phyloP scores from a whole-genome alignment of 371 early-diverging fungal species.

The Apophysomyces ossiformis region DNA sequence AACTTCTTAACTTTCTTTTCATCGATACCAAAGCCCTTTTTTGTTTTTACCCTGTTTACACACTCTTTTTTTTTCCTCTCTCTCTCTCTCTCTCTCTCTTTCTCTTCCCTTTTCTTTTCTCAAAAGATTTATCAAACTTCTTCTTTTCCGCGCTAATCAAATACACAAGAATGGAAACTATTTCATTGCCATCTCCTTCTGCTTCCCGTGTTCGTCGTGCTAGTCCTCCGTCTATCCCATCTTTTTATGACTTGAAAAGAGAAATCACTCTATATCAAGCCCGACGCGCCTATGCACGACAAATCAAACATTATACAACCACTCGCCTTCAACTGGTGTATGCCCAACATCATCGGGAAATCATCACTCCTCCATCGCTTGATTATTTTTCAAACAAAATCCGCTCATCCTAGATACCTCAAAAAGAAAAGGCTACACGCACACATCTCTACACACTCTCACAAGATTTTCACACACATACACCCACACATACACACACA shows the following conservation, averaged over 20 bases:
- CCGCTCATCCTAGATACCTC: no score
- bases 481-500: background rate
- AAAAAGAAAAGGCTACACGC: no score
- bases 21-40: background rate
- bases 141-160: background rate
- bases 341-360: background rate
- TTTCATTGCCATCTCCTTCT: background rate
- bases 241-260: conserved; percentile 2
- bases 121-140: conserved; percentile 2
- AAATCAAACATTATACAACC: background rate
- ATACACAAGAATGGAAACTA: no score
- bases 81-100: background rate
- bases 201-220: background rate
- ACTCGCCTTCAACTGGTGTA: conserved; percentile 4
- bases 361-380: background rate
- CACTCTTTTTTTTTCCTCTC: background rate
- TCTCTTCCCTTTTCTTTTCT: background rate
- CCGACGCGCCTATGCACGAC: conserved; percentile 8
- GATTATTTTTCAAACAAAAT: background rate
- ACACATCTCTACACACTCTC: background rate
- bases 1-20: background rate
- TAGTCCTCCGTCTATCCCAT: background rate
- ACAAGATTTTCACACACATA: background rate
- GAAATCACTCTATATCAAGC: conserved; percentile 3
- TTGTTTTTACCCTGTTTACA: background rate